Conservation (phyloP, 2,329 filamentous ascomycete genomes). For the Talaromyces sp. region DNA sequence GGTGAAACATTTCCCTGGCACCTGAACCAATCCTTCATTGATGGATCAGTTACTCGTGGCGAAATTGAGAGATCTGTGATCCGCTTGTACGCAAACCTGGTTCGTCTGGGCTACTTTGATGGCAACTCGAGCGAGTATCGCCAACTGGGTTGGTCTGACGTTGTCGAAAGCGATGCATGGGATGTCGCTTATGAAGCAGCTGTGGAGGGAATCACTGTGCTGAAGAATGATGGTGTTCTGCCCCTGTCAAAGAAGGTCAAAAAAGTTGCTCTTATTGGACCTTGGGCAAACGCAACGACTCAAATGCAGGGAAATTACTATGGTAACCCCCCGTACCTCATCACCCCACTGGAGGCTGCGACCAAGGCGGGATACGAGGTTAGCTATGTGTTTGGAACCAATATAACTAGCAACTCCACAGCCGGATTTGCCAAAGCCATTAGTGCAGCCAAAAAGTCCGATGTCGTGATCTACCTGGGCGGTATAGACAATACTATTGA, state of each 20-base stretch:
- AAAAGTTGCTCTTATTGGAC: slow-evolving; percentile 53
- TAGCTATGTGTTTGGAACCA: slow-evolving; percentile 41
- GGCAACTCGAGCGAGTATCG: slow-evolving; percentile 43
- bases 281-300: slow-evolving; percentile 54
- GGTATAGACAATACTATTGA: slow-evolving; percentile 41
- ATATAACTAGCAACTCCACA: slow-evolving; percentile 25
- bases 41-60: slow-evolving; percentile 42
- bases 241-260: slow-evolving; percentile 38
- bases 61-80: slow-evolving; percentile 45
- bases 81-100: slow-evolving; percentile 47
- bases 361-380: slow-evolving; percentile 43
- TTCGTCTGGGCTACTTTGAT: slow-evolving; percentile 52
- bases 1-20: slow-evolving; percentile 46
- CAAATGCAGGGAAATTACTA: slow-evolving; percentile 59
- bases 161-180: slow-evolving; percentile 52
- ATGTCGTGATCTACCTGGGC: slow-evolving; percentile 38
- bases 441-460: slow-evolving; percentile 29
- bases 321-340: slow-evolving; percentile 53
- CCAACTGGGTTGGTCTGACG: slow-evolving; percentile 51
- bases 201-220: slow-evolving; percentile 43
- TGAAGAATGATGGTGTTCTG: slow-evolving; percentile 51
- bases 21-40: slow-evolving; percentile 40
- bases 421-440: slow-evolving; percentile 30
- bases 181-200: slow-evolving; percentile 54
- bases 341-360: slow-evolving; percentile 51